A percentile compares a stretch with the other conserved stretches of the same genome.
phyloP scores from a whole-genome alignment of 2,329 filamentous ascomycete species.

The Myriangium duriaei region DNA sequence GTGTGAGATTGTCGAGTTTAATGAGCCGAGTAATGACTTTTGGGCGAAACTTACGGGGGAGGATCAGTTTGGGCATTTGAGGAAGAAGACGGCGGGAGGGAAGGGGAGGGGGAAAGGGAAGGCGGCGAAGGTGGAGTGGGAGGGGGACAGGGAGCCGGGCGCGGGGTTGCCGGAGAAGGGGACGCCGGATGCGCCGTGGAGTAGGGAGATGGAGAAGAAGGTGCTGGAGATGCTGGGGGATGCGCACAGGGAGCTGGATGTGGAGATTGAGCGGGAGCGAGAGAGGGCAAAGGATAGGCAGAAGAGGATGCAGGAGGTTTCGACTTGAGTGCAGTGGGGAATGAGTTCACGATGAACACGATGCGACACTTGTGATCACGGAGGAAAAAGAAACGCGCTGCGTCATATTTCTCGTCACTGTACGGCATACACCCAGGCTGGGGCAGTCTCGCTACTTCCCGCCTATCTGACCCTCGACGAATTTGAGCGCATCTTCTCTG shows the following conservation, averaged over 20 bases:
- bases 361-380: too few species aligned
- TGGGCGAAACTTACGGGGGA: constrained; percentile 75
- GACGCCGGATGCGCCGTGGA: constrained; percentile 41
- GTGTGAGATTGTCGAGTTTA: constrained; percentile 93
- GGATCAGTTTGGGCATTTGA: constrained; percentile 42
- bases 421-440: too few species aligned
- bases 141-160: constrained; percentile 47
- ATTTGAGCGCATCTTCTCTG: constrained; percentile 76
- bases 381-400: background rate
- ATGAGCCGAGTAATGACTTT: constrained; percentile 87
- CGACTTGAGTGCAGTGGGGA: constrained; percentile 4
- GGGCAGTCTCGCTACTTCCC: too few species aligned
- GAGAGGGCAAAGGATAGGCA: constrained; percentile 11
- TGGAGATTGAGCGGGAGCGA: constrained; percentile 11
- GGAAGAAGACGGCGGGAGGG: constrained; percentile 45
- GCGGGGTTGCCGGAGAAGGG: constrained; percentile 62
- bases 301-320: constrained; percentile 11
- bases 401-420: too few species aligned
- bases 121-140: constrained; percentile 36
- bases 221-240: constrained; percentile 12
- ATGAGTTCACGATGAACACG: background rate
- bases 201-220: constrained; percentile 12
- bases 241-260: constrained; percentile 13
- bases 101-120: constrained; percentile 40
- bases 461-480: constrained; percentile 73